Evolutionary conservation across 139 green algal species (phyloP), one percentile per base, ranked within the genome.

Genomic region (Spirogloea muscicola): DNA sequence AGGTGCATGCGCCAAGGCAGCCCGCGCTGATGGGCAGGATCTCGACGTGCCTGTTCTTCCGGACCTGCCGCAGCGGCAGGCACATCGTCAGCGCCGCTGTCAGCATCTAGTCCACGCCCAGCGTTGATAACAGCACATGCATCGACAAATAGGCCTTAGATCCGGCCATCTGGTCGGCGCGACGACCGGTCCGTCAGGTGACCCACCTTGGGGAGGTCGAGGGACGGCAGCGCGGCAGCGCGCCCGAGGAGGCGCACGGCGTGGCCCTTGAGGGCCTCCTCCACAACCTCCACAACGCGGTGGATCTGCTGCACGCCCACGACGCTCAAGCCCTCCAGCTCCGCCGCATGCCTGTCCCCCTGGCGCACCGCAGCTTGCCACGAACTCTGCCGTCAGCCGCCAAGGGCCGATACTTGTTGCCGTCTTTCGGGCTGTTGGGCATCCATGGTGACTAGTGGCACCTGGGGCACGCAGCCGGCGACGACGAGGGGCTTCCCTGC

Each of bases 141-240:
- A 21, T n/a, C 46, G n/a, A 55, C 46, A 31, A 21, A 21, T 55
- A 21, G 21, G n/a, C 46, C 21, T 55, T 21, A 55, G 21, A 21
- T n/a, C 46, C 21, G n/a, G 46, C 46, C 46, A 55, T 55, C 21
- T 55, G 21, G 21, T 21, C n/a, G 46, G n/a, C 46, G 46, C n/a
- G 21, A 55, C 46, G n/a, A n/a, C n/a, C n/a, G n/a, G n/a, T n/a
- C n/a, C n/a, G n/a, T n/a, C 55, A 16, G n/a, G n/a, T n/a, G n/a
- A n/a, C n/a, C n/a, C n/a, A 81, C 89, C 84, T 97, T 97, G 16
- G 92, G 92, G 39, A 97, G 85, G 82, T 97, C 92, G 27, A 97
- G 83, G 9, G 67, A 29, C 0, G 92, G 92, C 62, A 96, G 81
- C 0, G 59, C 18, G 7, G 72, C 62, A 41, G 92, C 93, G 77